Percentiles rank a stretch among this genome's conserved stretches.
Conservation (phyloP, 768 basidiomycete species). For the Daedaleopsis sinensis region DNA sequence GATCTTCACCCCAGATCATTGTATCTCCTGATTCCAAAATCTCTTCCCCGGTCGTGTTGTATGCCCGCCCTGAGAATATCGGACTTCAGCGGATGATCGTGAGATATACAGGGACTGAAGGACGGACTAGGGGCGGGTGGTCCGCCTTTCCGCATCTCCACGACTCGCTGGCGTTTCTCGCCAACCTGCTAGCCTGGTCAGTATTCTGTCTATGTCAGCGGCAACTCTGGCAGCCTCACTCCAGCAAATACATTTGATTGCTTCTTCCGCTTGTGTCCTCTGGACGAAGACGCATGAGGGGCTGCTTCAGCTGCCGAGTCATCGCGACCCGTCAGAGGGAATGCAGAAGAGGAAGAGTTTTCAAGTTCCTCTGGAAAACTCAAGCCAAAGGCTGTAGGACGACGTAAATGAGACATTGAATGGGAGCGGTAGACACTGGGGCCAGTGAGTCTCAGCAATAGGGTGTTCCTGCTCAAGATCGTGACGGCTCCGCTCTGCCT, state of each 20-base stretch:
- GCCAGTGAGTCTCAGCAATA: too few species aligned
- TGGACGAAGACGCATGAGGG: background rate
- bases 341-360: background rate
- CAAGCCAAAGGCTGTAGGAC: background rate
- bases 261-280: background rate
- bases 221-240: too few species aligned
- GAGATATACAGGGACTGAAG: background rate
- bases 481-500: too few species aligned
- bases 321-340: background rate
- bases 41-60: slow-evolving; percentile 1
- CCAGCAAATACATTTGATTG: background rate
- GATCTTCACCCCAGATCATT: slow-evolving; percentile 32
- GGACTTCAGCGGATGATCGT: background rate
- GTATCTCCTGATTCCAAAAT: slow-evolving; percentile 18
- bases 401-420: too few species aligned
- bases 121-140: background rate
- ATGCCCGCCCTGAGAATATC: background rate
- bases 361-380: background rate
- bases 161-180: background rate
- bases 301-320: background rate
- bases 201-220: too few species aligned
- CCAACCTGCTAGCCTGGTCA: too few species aligned
- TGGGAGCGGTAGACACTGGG: too few species aligned
- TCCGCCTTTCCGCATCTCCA: background rate
- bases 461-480: too few species aligned